Percentiles rank a stretch among this genome's conserved stretches.
Conservation (phyloP, 345 rosid species). For the Brassica cretica region DNA sequence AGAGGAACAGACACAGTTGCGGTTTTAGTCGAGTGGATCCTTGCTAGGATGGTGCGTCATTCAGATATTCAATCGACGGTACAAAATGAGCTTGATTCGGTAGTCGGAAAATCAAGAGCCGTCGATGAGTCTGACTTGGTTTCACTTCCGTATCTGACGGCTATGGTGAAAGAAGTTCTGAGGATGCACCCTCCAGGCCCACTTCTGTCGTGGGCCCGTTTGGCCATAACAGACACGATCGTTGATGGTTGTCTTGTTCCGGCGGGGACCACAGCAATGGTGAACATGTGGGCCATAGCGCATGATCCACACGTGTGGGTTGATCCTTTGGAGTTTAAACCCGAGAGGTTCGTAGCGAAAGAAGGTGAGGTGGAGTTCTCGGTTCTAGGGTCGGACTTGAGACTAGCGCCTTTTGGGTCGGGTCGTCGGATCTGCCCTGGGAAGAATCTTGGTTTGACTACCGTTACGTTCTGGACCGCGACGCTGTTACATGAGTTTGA, state of each 20-base stretch:
- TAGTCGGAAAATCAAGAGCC: conserved; percentile 60
- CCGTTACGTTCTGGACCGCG: conserved; percentile 74
- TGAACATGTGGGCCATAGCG: conserved; percentile 94
- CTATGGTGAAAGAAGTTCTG: conserved; percentile 74
- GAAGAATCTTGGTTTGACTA: conserved; percentile 61
- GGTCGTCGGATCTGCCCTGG: conserved; percentile 86
- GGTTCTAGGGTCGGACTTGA: conserved; percentile 77
- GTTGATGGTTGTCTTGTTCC: conserved; percentile 80
- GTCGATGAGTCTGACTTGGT: conserved; percentile 56
- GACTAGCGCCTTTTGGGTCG: conserved; percentile 89
- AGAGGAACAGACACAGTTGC: conserved; percentile 91
- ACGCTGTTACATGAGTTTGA: conserved; percentile 64
- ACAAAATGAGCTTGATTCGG: conserved; percentile 62
- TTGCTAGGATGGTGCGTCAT: conserved; percentile 78
- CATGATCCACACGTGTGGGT: conserved; percentile 75
- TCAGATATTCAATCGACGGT: conserved; percentile 64
- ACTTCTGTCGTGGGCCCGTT: conserved; percentile 87
- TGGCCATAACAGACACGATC: conserved; percentile 71
- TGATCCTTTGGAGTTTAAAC: conserved; percentile 65
- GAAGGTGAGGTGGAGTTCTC: conserved; percentile 57
- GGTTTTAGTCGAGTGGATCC: conserved; percentile 84
- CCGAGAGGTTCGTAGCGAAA: conserved; percentile 57
- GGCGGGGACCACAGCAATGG: conserved; percentile 88
- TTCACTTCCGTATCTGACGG: conserved; percentile 57
- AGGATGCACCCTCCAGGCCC: conserved; percentile 98